These are phyloP conservation scores for Amanita brunnescens DNA, from an alignment of 768 basidiomycete genomes.

Conservation along the genomic window DNA sequence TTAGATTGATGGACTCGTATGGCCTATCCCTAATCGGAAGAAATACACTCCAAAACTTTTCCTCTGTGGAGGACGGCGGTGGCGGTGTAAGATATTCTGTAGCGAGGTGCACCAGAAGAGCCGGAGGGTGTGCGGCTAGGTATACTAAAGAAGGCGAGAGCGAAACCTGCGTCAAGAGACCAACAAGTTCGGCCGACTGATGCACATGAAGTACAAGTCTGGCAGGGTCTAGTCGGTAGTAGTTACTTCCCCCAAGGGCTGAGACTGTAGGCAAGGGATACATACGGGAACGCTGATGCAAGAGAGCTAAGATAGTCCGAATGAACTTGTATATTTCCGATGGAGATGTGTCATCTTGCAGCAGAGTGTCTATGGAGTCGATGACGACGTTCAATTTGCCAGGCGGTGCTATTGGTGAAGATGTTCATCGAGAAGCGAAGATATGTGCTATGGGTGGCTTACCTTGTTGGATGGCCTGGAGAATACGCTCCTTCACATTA, in stretches of 20 bases:
- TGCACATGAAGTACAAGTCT: conserved; percentile 53
- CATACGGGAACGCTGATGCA: conserved; percentile 45
- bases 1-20: conserved; percentile 49
- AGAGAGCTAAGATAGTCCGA: conserved; percentile 31
- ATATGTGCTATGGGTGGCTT: conserved; percentile 4
- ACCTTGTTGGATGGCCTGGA: conserved; percentile 35
- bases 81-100: conserved; percentile 65
- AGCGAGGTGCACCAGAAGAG: conserved; percentile 60
- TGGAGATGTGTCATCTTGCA: conserved; percentile 46
- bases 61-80: conserved; percentile 48
- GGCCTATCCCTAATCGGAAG: conserved; percentile 55
- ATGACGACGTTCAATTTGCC: conserved; percentile 44
- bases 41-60: conserved; percentile 79
- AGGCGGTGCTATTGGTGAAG: background rate
- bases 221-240: conserved; percentile 33
- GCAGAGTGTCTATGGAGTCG: conserved; percentile 64
- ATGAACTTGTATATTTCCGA: conserved; percentile 47
- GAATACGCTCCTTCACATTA: conserved; percentile 28
- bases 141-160: conserved; percentile 62
- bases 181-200: conserved; percentile 38
- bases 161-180: conserved; percentile 47
- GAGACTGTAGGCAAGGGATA: conserved; percentile 5
- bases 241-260: no score
- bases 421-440: background rate
- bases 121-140: conserved; percentile 60